Conservation (phyloP, 2,329 filamentous ascomycete genomes). For the Esteya vermicola region DNA sequence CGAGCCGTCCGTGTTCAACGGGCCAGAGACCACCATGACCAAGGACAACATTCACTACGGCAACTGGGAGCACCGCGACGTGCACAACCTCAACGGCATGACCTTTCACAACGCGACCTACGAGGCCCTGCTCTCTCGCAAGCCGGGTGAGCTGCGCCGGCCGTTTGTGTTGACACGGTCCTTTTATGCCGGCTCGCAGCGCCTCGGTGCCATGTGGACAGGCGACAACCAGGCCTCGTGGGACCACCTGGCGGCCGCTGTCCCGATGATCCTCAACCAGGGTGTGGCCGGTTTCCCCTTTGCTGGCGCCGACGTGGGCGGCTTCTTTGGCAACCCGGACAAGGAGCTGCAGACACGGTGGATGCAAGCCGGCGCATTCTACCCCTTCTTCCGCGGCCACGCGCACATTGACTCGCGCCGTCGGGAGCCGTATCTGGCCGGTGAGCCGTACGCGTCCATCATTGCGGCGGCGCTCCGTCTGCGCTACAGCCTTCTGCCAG, state of each 20-base stretch:
- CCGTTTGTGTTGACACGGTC: slow-evolving; percentile 89
- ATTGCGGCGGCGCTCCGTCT: slow-evolving; percentile 79
- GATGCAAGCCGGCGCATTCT: slow-evolving; percentile 95
- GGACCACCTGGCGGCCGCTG: slow-evolving; percentile 75
- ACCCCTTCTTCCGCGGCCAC: slow-evolving; percentile 95
- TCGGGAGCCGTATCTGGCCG: slow-evolving; percentile 79
- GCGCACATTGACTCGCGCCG: slow-evolving; percentile 93
- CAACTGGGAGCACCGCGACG: slow-evolving; percentile 90
- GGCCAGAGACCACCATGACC: slow-evolving; percentile 95
- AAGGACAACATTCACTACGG: slow-evolving; percentile 91
- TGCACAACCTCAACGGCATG: slow-evolving; percentile 92
- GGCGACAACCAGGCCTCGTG: slow-evolving; percentile 93
- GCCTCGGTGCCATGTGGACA: slow-evolving; percentile 93
- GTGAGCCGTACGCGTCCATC: slow-evolving; percentile 73
- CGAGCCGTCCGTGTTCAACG: slow-evolving; percentile 97
- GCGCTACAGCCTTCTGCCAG: slow-evolving; percentile 76
- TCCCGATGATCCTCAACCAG: slow-evolving; percentile 89
- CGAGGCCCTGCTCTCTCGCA: slow-evolving; percentile 67
- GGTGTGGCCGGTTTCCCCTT: slow-evolving; percentile 91
- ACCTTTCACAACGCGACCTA: slow-evolving; percentile 93
- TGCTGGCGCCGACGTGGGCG: slow-evolving; percentile 86
- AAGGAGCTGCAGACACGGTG: slow-evolving; percentile 84
- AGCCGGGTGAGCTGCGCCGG: slow-evolving; percentile 70
- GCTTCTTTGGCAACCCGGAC: slow-evolving; percentile 94
- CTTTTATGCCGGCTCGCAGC: slow-evolving; percentile 84